A percentile compares a stretch with the other conserved stretches of the same genome.
Conservation (phyloP, 345 rosid species). For the Camelina laxa region DNA sequence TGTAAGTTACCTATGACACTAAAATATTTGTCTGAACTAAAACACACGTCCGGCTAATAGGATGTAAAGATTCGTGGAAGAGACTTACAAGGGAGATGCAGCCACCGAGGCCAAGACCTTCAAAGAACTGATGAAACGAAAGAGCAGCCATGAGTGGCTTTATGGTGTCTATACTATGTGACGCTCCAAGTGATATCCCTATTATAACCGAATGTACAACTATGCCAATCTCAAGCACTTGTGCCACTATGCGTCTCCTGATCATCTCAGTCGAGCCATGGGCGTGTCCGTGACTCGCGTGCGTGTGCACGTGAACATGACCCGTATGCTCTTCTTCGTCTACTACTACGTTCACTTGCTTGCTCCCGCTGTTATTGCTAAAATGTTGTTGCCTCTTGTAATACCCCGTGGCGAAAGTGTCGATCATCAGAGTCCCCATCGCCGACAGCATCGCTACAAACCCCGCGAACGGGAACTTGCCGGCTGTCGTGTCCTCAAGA, state of each 20-base stretch:
- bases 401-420: slow-evolving; percentile 50
- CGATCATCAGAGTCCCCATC: slow-evolving; percentile 53
- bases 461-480: slow-evolving; percentile 53
- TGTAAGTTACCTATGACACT: background rate
- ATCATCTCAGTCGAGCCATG: slow-evolving; percentile 66
- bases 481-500: slow-evolving; percentile 43
- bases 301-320: slow-evolving; percentile 68
- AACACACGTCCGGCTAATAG: background rate
- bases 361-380: slow-evolving; percentile 23
- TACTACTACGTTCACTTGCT: slow-evolving; percentile 35
- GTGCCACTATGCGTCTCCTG: slow-evolving; percentile 55
- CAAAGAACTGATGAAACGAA: slow-evolving; percentile 80
- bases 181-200: slow-evolving; percentile 72
- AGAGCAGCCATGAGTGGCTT: slow-evolving; percentile 70
- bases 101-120: slow-evolving; percentile 84
- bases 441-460: slow-evolving; percentile 56
- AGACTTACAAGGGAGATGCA: slow-evolving; percentile 64
- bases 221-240: slow-evolving; percentile 74
- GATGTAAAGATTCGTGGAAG: background rate
- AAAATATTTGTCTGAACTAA: background rate
- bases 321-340: slow-evolving; percentile 58
- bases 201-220: slow-evolving; percentile 76
- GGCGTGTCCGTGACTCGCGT: slow-evolving; percentile 65
- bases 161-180: slow-evolving; percentile 54
- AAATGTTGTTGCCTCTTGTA: slow-evolving; percentile 54